Conservation (phyloP, 202 grass and related monocot genomes). For the Carex arenaria region DNA sequence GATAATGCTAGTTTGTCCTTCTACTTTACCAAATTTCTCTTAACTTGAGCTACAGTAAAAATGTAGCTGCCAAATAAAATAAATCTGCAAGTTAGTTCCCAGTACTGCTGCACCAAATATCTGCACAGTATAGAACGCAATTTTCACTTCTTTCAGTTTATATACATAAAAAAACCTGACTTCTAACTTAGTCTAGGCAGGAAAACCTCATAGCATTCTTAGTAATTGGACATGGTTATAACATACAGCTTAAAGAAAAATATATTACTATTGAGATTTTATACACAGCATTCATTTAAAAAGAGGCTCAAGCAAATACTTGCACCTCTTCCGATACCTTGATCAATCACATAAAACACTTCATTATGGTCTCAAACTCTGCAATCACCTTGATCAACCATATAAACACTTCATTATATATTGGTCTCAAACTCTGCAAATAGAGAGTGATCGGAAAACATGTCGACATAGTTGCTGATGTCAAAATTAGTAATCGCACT, state of each 20-base stretch:
- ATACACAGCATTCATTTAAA: background rate
- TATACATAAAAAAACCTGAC: background rate
- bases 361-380: too few relatives aligned
- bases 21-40: too few relatives aligned
- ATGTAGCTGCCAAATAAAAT: background rate
- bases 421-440: background rate
- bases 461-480: slow-evolving; percentile 64
- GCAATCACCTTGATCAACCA: too few relatives aligned
- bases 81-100: background rate
- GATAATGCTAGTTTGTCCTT: background rate
- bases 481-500: slow-evolving; percentile 89
- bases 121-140: background rate
- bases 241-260: background rate
- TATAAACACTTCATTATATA: background rate
- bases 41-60: background rate
- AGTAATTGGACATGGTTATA: background rate
- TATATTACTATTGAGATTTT: background rate
- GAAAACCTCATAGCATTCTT: background rate
- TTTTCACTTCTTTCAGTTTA: background rate
- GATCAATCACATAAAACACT: background rate
- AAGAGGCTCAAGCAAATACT: background rate
- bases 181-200: background rate
- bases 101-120: background rate
- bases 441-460: slow-evolving; percentile 34
- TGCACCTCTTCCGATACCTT: background rate